Evolutionary conservation across 768 basidiomycete genomes (phyloP).

Genomic region (Russula sp.): DNA sequence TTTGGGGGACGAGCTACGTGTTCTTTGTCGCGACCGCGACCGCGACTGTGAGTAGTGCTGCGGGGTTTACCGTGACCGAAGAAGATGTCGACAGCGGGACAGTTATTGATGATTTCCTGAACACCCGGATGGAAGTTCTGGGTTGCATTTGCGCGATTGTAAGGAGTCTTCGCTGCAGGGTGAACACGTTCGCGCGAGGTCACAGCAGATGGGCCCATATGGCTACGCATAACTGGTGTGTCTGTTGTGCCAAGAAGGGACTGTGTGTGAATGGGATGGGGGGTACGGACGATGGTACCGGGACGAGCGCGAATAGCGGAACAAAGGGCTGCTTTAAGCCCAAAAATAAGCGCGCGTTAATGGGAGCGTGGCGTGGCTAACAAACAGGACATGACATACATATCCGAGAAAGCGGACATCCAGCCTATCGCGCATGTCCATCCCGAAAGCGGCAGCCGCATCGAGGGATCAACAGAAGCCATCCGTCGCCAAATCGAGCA

Average conservation of each 20-base stretch:
- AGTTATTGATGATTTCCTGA: constrained; percentile 11
- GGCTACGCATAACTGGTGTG: not conserved
- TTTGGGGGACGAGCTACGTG: constrained; percentile 76
- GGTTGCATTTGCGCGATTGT: constrained; percentile 1
- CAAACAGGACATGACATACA: constrained; percentile 1
- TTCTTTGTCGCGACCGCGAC: constrained; percentile 34
- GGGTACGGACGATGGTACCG: not conserved
- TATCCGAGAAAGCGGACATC: not conserved
- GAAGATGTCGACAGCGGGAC: constrained; percentile 18
- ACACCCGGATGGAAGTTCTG: not conserved
- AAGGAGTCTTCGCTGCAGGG: not conserved
- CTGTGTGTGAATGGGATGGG: not conserved
- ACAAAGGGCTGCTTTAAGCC: constrained; percentile 3
- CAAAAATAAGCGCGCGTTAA: not conserved
- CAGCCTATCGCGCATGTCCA: not conserved
- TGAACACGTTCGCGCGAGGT: constrained; percentile 1
- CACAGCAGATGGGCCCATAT: not conserved
- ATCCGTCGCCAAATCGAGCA: not conserved
- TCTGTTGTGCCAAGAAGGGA: not conserved
- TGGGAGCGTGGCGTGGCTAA: constrained; percentile 7
- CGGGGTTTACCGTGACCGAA: constrained; percentile 26
- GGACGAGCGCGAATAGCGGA: not conserved
- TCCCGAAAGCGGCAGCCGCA: constrained; percentile 1
- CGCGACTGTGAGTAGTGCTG: constrained; percentile 36
- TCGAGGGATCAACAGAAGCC: constrained; percentile 9